Evolutionary conservation across 345 rosid genomes (phyloP).

Genomic region (Hypericum androsaemum): DNA sequence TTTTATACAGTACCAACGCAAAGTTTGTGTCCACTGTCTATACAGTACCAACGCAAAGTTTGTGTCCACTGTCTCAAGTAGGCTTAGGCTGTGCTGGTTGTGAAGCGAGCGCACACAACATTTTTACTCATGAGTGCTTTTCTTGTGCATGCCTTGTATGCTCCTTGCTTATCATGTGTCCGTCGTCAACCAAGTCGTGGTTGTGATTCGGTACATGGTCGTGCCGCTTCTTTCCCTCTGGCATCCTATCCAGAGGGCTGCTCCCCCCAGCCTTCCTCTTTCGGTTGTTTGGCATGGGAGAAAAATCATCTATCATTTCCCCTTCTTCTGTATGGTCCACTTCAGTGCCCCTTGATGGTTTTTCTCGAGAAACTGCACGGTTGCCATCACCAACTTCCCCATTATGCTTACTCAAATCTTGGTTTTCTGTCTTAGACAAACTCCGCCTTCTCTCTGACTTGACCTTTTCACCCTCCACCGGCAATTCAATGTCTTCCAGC

Average conservation of each 20-base stretch:
- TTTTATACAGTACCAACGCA: no score
- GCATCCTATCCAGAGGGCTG: slow-evolving; percentile 22
- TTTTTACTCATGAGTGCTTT: background rate
- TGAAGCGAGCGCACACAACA: background rate
- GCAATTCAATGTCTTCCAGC: slow-evolving; percentile 19
- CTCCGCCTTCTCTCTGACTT: slow-evolving; percentile 18
- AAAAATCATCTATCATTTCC: slow-evolving; percentile 41
- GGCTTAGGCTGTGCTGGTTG: no score
- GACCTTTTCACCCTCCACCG: slow-evolving; percentile 16
- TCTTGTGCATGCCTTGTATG: background rate
- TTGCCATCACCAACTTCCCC: slow-evolving; percentile 29
- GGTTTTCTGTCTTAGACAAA: slow-evolving; percentile 11
- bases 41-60: no score
- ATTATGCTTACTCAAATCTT: slow-evolving; percentile 6
- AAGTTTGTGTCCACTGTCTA: no score
- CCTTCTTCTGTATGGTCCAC: slow-evolving; percentile 25
- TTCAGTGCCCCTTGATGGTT: slow-evolving; percentile 4
- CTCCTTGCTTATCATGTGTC: no score
- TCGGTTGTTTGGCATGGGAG: slow-evolving; percentile 37
- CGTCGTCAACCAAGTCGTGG: no score
- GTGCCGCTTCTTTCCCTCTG: slow-evolving; percentile 13
- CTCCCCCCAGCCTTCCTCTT: slow-evolving; percentile 62
- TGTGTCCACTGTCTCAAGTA: no score
- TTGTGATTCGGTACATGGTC: no score
- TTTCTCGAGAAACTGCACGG: background rate